Percentiles rank a stretch among this genome's conserved stretches.
Evolutionary conservation across 1,139 yeast genomes (phyloP).

Genomic region (Kurtzmaniella quercitrusa): DNA sequence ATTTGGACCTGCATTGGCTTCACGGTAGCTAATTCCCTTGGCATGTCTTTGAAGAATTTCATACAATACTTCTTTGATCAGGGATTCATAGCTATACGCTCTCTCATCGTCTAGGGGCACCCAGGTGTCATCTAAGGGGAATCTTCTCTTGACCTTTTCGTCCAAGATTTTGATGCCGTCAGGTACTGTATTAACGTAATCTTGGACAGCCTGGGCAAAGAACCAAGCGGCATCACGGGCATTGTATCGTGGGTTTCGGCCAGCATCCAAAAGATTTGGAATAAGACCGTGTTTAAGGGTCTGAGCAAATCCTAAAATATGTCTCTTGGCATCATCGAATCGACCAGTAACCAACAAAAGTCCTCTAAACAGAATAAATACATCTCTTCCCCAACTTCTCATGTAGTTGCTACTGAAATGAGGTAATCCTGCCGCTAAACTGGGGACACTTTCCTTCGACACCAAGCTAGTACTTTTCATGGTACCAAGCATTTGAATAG

Average conservation of each 20-base stretch:
- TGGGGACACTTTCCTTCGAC: constrained; percentile 61
- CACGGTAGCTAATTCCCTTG: constrained; percentile 78
- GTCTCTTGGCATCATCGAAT: constrained; percentile 71
- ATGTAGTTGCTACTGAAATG: constrained; percentile 86
- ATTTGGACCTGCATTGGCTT: constrained; percentile 89
- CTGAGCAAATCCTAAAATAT: constrained; percentile 82
- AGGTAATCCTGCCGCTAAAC: constrained; percentile 95
- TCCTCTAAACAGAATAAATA: constrained; percentile 83
- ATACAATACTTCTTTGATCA: constrained; percentile 71
- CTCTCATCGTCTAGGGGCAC: constrained; percentile 62
- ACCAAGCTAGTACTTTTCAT: constrained; percentile 72
- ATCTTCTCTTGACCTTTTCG: constrained; percentile 73
- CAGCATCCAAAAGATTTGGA: constrained; percentile 89
- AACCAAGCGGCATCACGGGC: constrained; percentile 99
- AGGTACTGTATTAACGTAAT: constrained; percentile 67
- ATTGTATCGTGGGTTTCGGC: constrained; percentile 88
- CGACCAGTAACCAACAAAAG: constrained; percentile 74
- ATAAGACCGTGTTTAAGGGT: constrained; percentile 93
- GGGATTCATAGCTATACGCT: constrained; percentile 70
- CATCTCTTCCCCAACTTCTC: constrained; percentile 99
- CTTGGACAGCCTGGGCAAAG: constrained; percentile 82
- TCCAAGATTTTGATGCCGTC: constrained; percentile 63
- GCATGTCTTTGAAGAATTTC: constrained; percentile 89
- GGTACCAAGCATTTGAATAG: constrained; percentile 81
- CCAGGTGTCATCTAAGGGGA: constrained; percentile 85